Percentiles rank a stretch among this genome's conserved stretches.
Evolutionary conservation across 2,329 filamentous ascomycete genomes (phyloP).

Genomic region (Ophiostoma angusticollis): DNA sequence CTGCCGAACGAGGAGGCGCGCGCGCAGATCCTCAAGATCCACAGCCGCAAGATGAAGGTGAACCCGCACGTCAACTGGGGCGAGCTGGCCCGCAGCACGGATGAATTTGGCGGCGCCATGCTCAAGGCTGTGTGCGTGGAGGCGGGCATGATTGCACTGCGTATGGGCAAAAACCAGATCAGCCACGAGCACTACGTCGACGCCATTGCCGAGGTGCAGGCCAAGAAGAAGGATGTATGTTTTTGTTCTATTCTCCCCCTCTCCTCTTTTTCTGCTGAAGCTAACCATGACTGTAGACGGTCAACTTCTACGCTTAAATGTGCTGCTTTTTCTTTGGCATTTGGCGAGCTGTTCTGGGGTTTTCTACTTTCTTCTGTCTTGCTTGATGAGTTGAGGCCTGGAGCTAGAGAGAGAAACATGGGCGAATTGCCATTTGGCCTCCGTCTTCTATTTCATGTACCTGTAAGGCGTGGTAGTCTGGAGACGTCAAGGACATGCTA

Average conservation of each 20-base stretch:
- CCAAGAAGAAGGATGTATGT: conserved; percentile 82
- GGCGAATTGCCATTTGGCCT: no score
- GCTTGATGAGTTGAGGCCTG: background rate
- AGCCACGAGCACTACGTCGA: conserved; percentile 98
- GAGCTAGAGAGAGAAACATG: no score
- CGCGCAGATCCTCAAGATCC: conserved; percentile 93
- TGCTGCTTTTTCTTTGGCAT: no score
- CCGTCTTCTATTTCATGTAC: no score
- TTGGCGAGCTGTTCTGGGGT: no score
- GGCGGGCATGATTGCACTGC: conserved; percentile 95
- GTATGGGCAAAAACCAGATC: conserved; percentile 91
- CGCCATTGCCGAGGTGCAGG: conserved; percentile 90
- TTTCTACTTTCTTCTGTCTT: background rate
- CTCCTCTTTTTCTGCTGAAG: background rate
- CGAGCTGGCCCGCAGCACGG: conserved; percentile 88
- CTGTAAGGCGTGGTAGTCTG: no score
- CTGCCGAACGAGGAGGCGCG: conserved; percentile 95
- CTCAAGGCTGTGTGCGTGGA: conserved; percentile 98
- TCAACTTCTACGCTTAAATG: conserved; percentile 44
- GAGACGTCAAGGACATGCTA: no score
- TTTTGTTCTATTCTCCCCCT: background rate
- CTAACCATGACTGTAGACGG: conserved; percentile 31
- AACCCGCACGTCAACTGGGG: conserved; percentile 88
- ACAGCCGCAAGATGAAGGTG: conserved; percentile 96
- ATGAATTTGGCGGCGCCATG: conserved; percentile 96